phyloP scores from a whole-genome alignment of 371 early-diverging fungal genomes.

The Mortierella sp. region DNA sequence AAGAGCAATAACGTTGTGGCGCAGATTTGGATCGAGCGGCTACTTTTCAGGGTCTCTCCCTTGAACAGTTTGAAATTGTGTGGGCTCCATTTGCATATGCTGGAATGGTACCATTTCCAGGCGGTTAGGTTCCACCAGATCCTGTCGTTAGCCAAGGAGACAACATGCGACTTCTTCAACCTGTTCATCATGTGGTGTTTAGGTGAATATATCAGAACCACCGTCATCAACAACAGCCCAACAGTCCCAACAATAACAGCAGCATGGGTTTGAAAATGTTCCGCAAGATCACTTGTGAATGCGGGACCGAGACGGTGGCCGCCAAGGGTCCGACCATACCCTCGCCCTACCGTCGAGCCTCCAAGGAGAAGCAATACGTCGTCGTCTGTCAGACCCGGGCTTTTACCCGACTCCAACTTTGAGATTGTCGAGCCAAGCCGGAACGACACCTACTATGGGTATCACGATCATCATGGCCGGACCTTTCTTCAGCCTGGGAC shows the following conservation, averaged over 20 bases:
- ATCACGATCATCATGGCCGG: not conserved
- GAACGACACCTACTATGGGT: not conserved
- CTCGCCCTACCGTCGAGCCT: not conserved
- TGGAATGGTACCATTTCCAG: conserved; percentile 18
- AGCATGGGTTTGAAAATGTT: not conserved
- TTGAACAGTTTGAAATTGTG: conserved; percentile 1
- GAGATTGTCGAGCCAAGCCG: not conserved
- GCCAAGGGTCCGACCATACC: not conserved
- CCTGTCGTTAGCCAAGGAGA: not conserved
- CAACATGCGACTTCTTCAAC: not conserved
- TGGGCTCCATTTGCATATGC: conserved; percentile 21
- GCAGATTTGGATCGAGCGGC: not conserved
- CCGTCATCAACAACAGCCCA: not conserved
- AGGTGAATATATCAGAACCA: not conserved
- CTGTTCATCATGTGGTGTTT: not conserved
- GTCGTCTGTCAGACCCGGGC: not conserved
- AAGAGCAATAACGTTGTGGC: not conserved
- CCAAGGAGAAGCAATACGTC: not conserved
- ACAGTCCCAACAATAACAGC: not conserved
- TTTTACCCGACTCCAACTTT: not conserved
- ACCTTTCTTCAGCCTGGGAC: not conserved
- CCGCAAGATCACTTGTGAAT: not conserved
- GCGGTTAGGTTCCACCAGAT: not conserved
- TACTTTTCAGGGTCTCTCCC: not conserved
- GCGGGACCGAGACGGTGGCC: not conserved